phyloP scores from a whole-genome alignment of 2,329 filamentous ascomycete genomes.

The Parasarocladium wereldwijsianum region DNA sequence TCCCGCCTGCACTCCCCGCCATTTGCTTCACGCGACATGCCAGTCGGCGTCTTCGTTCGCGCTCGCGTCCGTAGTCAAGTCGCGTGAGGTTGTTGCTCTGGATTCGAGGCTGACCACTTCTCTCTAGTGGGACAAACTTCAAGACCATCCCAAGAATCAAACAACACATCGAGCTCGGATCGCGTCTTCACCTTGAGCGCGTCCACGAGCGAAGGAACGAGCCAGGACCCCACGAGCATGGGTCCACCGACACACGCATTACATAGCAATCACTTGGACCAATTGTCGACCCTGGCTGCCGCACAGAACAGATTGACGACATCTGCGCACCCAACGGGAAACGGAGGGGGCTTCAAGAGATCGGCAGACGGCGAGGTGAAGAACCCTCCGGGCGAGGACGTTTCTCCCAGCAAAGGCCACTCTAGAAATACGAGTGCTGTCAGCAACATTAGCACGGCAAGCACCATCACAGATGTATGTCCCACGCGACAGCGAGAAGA shows the following conservation, averaged over 20 bases:
- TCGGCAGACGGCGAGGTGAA: conserved; percentile 66
- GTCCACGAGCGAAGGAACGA: conserved; percentile 6
- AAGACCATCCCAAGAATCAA: conserved; percentile 13
- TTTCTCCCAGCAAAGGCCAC: conserved; percentile 40
- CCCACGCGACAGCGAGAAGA: not conserved
- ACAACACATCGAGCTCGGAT: conserved; percentile 11
- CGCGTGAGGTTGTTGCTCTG: not conserved
- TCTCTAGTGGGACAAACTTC: conserved; percentile 12
- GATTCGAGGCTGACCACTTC: not conserved
- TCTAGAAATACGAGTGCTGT: conserved; percentile 55
- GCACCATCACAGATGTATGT: conserved; percentile 63
- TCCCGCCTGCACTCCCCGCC: too few species aligned
- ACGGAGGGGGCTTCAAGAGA: conserved; percentile 44
- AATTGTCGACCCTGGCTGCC: conserved; percentile 43
- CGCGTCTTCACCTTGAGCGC: conserved; percentile 10
- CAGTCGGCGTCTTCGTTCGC: too few species aligned
- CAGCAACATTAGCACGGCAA: conserved; percentile 56
- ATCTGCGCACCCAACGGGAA: conserved; percentile 14
- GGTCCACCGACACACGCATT: conserved; percentile 12
- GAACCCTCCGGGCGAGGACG: conserved; percentile 24
- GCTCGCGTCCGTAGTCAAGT: too few species aligned
- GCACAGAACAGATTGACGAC: conserved; percentile 32
- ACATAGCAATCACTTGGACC: conserved; percentile 40
- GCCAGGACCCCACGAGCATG: conserved; percentile 15
- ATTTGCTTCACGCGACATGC: too few species aligned